Percentiles rank a stretch among this genome's conserved stretches.
phyloP scores from a whole-genome alignment of 495 filamentous ascomycete genomes.

The Penicillium cataractarum region DNA sequence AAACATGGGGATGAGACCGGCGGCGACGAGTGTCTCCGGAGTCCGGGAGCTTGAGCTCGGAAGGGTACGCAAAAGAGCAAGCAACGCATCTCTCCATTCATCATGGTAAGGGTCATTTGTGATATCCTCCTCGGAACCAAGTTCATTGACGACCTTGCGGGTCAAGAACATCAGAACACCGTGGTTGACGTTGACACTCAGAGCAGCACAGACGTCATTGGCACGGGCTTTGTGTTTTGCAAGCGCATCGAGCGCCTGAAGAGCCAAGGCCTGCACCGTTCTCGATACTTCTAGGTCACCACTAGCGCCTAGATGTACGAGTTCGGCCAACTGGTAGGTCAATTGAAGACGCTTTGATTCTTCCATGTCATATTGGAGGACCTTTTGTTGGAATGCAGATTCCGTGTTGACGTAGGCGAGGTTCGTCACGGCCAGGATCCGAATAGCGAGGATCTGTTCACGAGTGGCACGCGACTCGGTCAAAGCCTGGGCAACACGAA shows the following conservation, averaged over 20 bases:
- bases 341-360: conserved; percentile 89
- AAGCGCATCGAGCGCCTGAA: conserved; percentile 79
- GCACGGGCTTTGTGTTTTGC: conserved; percentile 75
- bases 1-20: conserved; percentile 85
- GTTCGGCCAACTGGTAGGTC: conserved; percentile 86
- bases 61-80: conserved; percentile 77
- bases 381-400: conserved; percentile 75
- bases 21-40: conserved; percentile 74
- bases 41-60: conserved; percentile 68
- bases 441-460: conserved; percentile 76
- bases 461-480: conserved; percentile 63
- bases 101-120: conserved; percentile 66
- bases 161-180: conserved; percentile 94
- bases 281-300: conserved; percentile 68
- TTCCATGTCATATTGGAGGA: conserved; percentile 85
- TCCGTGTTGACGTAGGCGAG: conserved; percentile 87
- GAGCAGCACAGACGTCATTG: conserved; percentile 78
- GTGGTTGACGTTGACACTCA: conserved; percentile 93
- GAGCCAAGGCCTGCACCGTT: conserved; percentile 78
- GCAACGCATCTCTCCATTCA: conserved; percentile 87
- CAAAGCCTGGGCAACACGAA: conserved; percentile 81
- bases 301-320: conserved; percentile 76
- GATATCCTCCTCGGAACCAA: conserved; percentile 62
- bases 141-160: conserved; percentile 82
- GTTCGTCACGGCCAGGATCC: conserved; percentile 88